These are phyloP conservation scores for Ceratobasidium sp. DNA, from an alignment of 1,284 basidiomycete genomes.

Conservation along the genomic window DNA sequence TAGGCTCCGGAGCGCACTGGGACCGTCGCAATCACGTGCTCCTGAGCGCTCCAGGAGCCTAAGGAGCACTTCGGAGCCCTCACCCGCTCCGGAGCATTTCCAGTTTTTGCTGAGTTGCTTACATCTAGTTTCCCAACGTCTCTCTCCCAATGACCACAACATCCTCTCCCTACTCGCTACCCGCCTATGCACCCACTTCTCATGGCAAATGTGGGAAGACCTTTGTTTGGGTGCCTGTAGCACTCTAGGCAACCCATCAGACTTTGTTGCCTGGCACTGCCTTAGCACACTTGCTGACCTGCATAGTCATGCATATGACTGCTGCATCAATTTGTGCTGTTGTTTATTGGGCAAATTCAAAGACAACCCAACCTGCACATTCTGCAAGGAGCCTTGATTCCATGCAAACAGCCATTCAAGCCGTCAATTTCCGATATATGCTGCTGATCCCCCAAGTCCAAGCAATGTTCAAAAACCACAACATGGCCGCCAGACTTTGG, in stretches of 20 bases:
- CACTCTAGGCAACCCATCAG: neutral
- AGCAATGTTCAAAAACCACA: conserved; percentile 29
- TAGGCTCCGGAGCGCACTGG: too few relatives aligned
- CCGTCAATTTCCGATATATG: conserved; percentile 35
- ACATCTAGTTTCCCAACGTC: too few relatives aligned
- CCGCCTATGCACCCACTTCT: neutral
- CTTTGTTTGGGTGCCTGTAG: neutral
- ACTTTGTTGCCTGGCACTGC: neutral
- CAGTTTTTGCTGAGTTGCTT: too few relatives aligned
- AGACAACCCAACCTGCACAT: conserved; percentile 28
- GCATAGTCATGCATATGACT: conserved; percentile 15
- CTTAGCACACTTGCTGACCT: conserved; percentile 28
- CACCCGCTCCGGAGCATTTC: too few relatives aligned
- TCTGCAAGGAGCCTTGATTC: conserved; percentile 36
- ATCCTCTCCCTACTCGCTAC: neutral
- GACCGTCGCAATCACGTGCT: too few relatives aligned
- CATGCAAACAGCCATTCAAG: conserved; percentile 5
- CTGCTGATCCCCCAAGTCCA: conserved; percentile 37
- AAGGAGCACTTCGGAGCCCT: too few relatives aligned
- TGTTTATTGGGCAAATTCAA: conserved; percentile 35
- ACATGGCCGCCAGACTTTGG: conserved; percentile 41
- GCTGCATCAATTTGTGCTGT: conserved; percentile 41
- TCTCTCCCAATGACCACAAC: neutral
- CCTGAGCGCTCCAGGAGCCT: too few relatives aligned
- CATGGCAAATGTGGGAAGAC: neutral